Conservation (phyloP, 2,329 filamentous ascomycete genomes). For the Ceratocystis diversiconidia region DNA sequence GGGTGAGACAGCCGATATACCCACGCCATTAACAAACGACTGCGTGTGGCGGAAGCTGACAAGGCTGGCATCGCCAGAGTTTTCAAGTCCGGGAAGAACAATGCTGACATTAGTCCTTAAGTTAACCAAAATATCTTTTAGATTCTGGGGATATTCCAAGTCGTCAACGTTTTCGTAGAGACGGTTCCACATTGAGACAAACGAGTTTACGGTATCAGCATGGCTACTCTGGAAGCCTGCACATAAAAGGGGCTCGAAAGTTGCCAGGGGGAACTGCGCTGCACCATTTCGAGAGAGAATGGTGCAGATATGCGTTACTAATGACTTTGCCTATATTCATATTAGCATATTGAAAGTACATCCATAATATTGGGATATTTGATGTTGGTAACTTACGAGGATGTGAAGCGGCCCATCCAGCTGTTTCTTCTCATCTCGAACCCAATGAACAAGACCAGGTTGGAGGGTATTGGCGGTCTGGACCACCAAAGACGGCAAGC, state of each 20-base stretch:
- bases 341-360: not conserved
- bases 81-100: constrained; percentile 29
- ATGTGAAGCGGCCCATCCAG: constrained; percentile 24
- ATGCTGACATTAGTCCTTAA: constrained; percentile 41
- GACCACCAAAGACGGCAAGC: constrained; percentile 35
- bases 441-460: constrained; percentile 46
- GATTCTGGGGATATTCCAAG: constrained; percentile 48
- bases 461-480: constrained; percentile 48
- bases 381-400: constrained; percentile 30
- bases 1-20: constrained; percentile 12
- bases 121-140: constrained; percentile 48
- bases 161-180: constrained; percentile 47
- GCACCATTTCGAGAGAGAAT: constrained; percentile 27
- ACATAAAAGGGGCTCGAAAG: constrained; percentile 41
- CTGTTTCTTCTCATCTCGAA: constrained; percentile 36
- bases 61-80: constrained; percentile 22
- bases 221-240: constrained; percentile 46
- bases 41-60: constrained; percentile 20
- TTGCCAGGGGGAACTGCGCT: constrained; percentile 33
- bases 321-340: constrained; percentile 29
- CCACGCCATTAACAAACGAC: constrained; percentile 18
- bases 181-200: constrained; percentile 49
- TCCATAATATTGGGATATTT: constrained; percentile 9
- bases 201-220: constrained; percentile 36
- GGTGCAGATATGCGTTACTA: constrained; percentile 38